Conservation (phyloP, 768 basidiomycete genomes). For the Agaricus bisporus region DNA sequence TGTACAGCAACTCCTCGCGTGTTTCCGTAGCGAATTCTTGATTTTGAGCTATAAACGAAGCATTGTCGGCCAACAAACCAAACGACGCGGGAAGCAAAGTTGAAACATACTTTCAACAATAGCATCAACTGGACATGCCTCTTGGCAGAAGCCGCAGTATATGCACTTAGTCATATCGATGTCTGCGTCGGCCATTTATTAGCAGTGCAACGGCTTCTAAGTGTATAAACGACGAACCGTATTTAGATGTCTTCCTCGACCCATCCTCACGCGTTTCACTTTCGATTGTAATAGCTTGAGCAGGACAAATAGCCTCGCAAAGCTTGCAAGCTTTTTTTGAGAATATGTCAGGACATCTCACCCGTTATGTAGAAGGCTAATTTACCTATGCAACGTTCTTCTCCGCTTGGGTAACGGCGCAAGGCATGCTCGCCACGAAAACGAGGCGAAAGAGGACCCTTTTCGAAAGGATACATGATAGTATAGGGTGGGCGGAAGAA, state of each 20-base stretch:
- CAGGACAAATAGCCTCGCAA: conserved; percentile 98
- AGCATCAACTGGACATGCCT: conserved; percentile 98
- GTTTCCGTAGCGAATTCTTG: conserved; percentile 97
- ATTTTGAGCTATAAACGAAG: conserved; percentile 70
- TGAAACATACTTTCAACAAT: conserved; percentile 89
- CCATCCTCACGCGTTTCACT: conserved; percentile 95
- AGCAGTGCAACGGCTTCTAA: conserved; percentile 6
- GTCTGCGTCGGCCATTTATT: conserved; percentile 39
- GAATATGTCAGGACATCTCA: conserved; percentile 3
- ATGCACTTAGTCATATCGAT: conserved; percentile 99
- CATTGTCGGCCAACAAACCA: conserved; percentile 2
- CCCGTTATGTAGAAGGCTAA: conserved; percentile 10
- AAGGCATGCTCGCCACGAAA: conserved; percentile 99
- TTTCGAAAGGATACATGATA: conserved; percentile 98
- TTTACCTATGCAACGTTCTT: conserved; percentile 97
- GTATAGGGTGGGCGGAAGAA: conserved; percentile 96
- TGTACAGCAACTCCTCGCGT: conserved; percentile 96
- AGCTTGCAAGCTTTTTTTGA: conserved; percentile 82
- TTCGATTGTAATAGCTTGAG: conserved; percentile 99
- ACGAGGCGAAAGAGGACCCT: conserved; percentile 94
- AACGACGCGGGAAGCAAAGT: background rate
- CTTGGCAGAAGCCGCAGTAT: conserved; percentile 99
- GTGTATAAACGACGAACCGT: conserved; percentile 48
- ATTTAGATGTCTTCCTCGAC: conserved; percentile 94
- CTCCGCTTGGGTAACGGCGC: conserved; percentile 93